phyloP scores from a whole-genome alignment of 148 eudicot species.

The Rhododendron vialii region DNA sequence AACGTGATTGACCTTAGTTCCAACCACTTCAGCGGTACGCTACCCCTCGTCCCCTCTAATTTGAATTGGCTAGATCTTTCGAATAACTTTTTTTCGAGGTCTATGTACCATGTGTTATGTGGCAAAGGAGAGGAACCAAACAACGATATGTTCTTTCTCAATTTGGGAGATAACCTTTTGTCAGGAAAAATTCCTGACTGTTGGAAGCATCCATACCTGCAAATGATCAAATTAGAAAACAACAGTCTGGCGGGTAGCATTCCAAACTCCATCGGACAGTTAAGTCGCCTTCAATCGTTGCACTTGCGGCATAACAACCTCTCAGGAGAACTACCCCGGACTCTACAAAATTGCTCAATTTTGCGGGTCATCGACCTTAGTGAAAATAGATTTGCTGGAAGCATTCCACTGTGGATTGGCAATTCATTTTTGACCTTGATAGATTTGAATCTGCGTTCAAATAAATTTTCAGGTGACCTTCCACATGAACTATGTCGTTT shows the following conservation, averaged over 20 bases:
- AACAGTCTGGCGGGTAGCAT: not conserved
- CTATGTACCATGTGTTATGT: conserved; percentile 5
- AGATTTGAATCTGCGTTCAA: not conserved
- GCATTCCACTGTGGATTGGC: conserved; percentile 1
- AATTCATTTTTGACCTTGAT: not conserved
- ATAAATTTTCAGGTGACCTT: not conserved
- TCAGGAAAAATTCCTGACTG: not conserved
- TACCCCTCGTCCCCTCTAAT: not conserved
- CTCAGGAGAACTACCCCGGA: conserved; percentile 13
- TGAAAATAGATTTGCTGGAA: conserved; percentile 10
- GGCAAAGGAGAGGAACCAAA: not conserved
- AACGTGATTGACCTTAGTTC: not conserved
- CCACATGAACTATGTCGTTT: not conserved
- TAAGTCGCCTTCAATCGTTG: not conserved
- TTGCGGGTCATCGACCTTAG: not conserved
- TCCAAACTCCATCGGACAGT: not conserved
- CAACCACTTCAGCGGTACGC: not conserved
- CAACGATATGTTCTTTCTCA: not conserved
- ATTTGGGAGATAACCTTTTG: not conserved
- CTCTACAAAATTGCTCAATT: not conserved
- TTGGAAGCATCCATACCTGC: not conserved
- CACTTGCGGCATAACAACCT: not conserved
- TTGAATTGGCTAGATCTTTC: conserved; percentile 6
- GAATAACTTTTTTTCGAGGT: conserved; percentile 3
- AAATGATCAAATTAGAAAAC: not conserved